Conservation (phyloP, 2,329 filamentous ascomycete species). For the Alternaria ventricosa region DNA sequence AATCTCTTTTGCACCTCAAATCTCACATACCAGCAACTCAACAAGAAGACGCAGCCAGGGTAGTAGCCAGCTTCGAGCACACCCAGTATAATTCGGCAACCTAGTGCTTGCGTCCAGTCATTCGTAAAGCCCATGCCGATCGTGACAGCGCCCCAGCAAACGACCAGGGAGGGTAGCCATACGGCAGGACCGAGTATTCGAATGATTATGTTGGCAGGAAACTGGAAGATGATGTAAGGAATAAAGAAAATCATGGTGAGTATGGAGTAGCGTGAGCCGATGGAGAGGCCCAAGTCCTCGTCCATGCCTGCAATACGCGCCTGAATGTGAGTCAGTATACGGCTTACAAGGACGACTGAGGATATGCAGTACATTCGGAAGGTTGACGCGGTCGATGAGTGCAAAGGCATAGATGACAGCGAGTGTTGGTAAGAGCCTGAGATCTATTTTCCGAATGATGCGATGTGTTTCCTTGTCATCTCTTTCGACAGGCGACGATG, state of each 20-base stretch:
- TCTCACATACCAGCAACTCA: conserved; percentile 27
- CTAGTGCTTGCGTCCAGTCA: conserved; percentile 19
- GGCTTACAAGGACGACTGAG: rapidly evolving
- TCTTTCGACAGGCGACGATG: not conserved
- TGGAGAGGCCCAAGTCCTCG: conserved; percentile 16
- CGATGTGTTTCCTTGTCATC: conserved; percentile 34
- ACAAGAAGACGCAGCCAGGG: conserved; percentile 25
- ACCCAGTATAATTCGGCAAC: conserved; percentile 22
- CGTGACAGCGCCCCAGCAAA: conserved; percentile 23
- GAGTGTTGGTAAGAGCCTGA: conserved; percentile 43
- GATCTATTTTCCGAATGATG: conserved; percentile 46
- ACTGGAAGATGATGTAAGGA: conserved; percentile 30
- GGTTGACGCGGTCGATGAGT: conserved; percentile 25
- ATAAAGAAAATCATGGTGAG: conserved; percentile 17
- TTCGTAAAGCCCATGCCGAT: conserved; percentile 28
- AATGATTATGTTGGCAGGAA: conserved; percentile 37
- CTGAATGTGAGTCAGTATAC: not conserved
- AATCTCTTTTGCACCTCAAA: conserved; percentile 30
- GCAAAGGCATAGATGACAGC: conserved; percentile 37
- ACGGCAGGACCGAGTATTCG: conserved; percentile 32
- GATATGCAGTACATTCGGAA: conserved; percentile 13
- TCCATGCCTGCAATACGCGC: conserved; percentile 22
- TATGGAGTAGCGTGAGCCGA: conserved; percentile 24
- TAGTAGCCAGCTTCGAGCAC: conserved; percentile 28
- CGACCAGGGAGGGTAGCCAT: conserved; percentile 36